Evolutionary conservation across 139 green algal genomes (phyloP).

Genomic region (Picocystis salinarum): DNA sequence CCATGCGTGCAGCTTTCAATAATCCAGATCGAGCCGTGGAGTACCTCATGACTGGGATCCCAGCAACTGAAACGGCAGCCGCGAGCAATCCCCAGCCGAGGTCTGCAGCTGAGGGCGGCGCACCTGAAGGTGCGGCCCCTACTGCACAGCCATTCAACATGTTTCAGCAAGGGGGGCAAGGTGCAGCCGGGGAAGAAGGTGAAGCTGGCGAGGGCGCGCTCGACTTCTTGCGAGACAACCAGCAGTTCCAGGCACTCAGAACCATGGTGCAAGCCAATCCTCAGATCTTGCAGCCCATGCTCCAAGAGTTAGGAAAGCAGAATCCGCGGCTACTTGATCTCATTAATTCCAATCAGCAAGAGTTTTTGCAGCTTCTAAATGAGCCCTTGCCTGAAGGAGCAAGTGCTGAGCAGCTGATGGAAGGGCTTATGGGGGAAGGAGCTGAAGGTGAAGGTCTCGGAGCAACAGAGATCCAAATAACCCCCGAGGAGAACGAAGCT

Average conservation of each 20-base stretch:
- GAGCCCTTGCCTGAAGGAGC: slow-evolving; percentile 31
- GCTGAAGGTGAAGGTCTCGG: slow-evolving; percentile 5
- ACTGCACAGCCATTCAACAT: slow-evolving; percentile 17
- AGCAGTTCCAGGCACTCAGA: slow-evolving; percentile 71
- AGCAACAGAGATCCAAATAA: slow-evolving; percentile 37
- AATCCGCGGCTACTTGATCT: slow-evolving; percentile 71
- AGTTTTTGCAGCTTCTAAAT: slow-evolving; percentile 84
- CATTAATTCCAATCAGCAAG: slow-evolving; percentile 63
- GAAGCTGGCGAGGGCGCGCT: slow-evolving; percentile 26
- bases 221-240: slow-evolving; percentile 52
- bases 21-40: slow-evolving; percentile 98
- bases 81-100: neutral
- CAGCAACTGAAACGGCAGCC: too few relatives aligned
- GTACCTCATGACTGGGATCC: slow-evolving; percentile 72
- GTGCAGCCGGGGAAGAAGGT: slow-evolving; percentile 9
- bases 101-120: slow-evolving; percentile 4
- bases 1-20: slow-evolving; percentile 93
- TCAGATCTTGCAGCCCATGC: slow-evolving; percentile 82
- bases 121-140: slow-evolving; percentile 4
- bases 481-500: slow-evolving; percentile 46
- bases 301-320: slow-evolving; percentile 77
- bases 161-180: slow-evolving; percentile 3
- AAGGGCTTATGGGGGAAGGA: slow-evolving; percentile 8
- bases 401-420: slow-evolving; percentile 8
- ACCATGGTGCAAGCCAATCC: slow-evolving; percentile 75